Evolutionary conservation across 1,284 basidiomycete genomes (phyloP), one percentile per base, ranked within the genome.

Genomic region (Ustilago trichophora): DNA sequence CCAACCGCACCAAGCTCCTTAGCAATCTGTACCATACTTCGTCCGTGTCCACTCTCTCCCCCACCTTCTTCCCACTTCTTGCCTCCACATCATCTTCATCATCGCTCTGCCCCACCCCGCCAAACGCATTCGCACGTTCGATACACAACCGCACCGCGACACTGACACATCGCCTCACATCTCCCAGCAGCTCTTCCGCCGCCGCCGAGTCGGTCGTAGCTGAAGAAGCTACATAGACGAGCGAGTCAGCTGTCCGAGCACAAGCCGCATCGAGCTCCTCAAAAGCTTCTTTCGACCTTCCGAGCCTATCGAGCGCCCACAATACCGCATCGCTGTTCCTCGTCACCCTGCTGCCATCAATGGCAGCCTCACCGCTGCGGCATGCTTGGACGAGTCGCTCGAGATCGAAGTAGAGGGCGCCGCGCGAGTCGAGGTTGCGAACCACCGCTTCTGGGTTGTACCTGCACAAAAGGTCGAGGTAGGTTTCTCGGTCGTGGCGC

Each of bases 21-120:
- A 97, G 85, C 0, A 96, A 84, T 59, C 88, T 87, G 80, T 92
- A 93, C 94, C 94, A 98, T 71, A 93, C 87, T 71, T 96, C 91
- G 77, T 94, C 92, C 13, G 89, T 83, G 2, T 88, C 85, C 26
- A 70, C n/a, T n/a, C n/a, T n/a, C n/a, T n/a, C n/a, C n/a, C n/a
- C n/a, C n/a, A n/a, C 24, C n/a, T 27, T 27, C n/a, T 15, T 13
- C 29, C 9, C 31, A 11, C 31, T 13, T 16, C 18, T 31, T 6
- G 27, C 21, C 10, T 13, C 29, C 4, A 12, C 26, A 22, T n/a
- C 13, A 2, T 57, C 53, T 21, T 70, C 67, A 16, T 65, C 60
- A n/a, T 65, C 67, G 38, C 57, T 63, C 22, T 70, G 57, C n/a
- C 59, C 44, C 3, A 25, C n/a, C n/a, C 65, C 66, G 11, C 44